Evolutionary conservation across 768 basidiomycete genomes (phyloP), one percentile per base, ranked within the genome.

Genomic region (Lentinula sp.): DNA sequence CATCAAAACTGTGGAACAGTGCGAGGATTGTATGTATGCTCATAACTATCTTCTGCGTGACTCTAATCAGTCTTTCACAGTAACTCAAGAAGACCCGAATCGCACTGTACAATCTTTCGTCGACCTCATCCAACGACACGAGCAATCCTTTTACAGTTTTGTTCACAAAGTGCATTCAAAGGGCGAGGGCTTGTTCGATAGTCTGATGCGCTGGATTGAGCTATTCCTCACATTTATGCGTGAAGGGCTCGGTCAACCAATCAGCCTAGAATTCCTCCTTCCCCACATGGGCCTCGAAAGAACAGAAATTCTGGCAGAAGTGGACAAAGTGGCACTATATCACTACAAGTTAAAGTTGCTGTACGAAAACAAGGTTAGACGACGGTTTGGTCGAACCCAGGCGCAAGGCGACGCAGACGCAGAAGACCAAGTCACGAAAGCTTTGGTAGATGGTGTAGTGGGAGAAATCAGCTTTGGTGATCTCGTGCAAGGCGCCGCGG

Each of bases 111-210:
- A 96, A 70, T 85, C 85, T 2, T 98, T 98, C 70, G 93, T 98
- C 64, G 86, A 93, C 70, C 86, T 99, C 23, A 89, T 99, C 36
- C 84, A 90, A 68, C 85, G 97, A 13, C 97, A 99, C 72, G 95
- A 98, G 67, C 93, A 95, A 69, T 76, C 93, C 0, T 98, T 98
- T 77, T 99, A 99, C 78, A 80, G 81, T 61, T 99, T 99, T 70
- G 95, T 99, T 32, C 94, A 99, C 83, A 97, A 96, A 66, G 97
- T 99, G 1, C 97, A 99, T 69, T 88, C 93, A 49, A 98, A 98
- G 71, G 97, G 97, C 39, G 90, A 95, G 68, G 90, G 88, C 20
- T 81, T 99, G 12, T 99, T 99, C 72, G 90, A 95, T 68, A 85
- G 82, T 67, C 85, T 99, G 61, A 98, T 98, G 94, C 83, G 80